Evolutionary conservation across 2,329 filamentous ascomycete species (phyloP).

Genomic region (Coniochaeta sp.): DNA sequence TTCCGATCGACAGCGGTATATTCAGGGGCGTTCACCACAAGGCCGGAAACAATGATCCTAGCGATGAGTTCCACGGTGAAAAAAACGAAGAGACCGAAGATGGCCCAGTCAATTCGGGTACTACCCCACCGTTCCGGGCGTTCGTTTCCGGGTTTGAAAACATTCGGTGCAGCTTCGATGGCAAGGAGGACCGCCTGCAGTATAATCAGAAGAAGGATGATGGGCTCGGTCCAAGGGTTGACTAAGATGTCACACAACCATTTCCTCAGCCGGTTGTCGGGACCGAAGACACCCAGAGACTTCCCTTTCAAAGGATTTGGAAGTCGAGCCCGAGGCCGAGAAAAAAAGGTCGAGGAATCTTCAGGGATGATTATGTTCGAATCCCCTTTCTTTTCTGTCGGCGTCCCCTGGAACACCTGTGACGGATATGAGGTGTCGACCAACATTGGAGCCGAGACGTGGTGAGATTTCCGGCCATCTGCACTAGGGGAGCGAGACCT

Average conservation of each 20-base stretch:
- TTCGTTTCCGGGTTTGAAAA: slow-evolving; percentile 54
- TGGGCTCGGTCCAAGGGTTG: slow-evolving; percentile 77
- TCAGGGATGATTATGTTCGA: slow-evolving; percentile 21
- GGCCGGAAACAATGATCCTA: slow-evolving; percentile 85
- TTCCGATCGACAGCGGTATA: slow-evolving; percentile 85
- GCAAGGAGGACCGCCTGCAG: slow-evolving; percentile 83
- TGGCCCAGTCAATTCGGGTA: slow-evolving; percentile 65
- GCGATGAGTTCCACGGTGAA: slow-evolving; percentile 82
- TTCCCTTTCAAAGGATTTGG: slow-evolving; percentile 81
- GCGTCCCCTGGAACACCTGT: slow-evolving; percentile 31
- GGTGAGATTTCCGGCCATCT: slow-evolving; percentile 42
- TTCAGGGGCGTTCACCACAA: slow-evolving; percentile 82
- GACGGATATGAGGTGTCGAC: slow-evolving; percentile 45
- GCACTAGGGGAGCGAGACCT: slow-evolving; percentile 48
- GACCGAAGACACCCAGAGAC: slow-evolving; percentile 75
- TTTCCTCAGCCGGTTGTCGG: slow-evolving; percentile 66
- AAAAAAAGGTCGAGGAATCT: slow-evolving; percentile 20
- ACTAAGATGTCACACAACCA: slow-evolving; percentile 77
- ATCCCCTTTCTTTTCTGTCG: slow-evolving; percentile 36
- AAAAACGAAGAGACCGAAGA: slow-evolving; percentile 76
- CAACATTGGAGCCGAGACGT: slow-evolving; percentile 33
- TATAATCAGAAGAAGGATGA: slow-evolving; percentile 80
- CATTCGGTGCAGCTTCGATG: slow-evolving; percentile 68
- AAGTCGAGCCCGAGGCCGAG: slow-evolving; percentile 26
- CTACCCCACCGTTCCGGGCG: slow-evolving; percentile 60